phyloP scores from a whole-genome alignment of 352 stramenopile species.

The Globisporangium okanoganense region DNA sequence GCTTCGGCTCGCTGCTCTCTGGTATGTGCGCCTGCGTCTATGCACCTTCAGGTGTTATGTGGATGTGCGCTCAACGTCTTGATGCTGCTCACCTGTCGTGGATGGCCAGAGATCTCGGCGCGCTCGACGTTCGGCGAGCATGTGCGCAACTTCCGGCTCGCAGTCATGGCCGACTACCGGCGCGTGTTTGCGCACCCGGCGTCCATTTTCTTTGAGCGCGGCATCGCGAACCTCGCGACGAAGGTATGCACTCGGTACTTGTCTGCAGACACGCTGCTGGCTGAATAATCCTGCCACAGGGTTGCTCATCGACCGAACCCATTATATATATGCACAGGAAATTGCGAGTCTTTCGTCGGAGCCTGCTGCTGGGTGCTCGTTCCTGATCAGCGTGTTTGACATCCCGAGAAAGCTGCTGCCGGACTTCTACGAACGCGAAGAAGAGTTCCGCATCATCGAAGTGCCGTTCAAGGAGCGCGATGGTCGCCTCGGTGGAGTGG shows the following conservation, averaged over 20 bases:
- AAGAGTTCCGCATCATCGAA: constrained; percentile 85
- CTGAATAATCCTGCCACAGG: no score
- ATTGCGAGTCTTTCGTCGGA: constrained; percentile 87
- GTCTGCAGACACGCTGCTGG: no score
- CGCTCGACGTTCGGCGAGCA: constrained; percentile 85
- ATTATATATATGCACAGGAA: constrained; percentile 39
- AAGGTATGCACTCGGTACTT: no score
- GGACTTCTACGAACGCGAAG: constrained; percentile 81
- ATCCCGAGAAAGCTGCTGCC: constrained; percentile 48
- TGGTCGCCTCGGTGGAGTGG: constrained; percentile 23
- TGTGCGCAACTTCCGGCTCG: constrained; percentile 88
- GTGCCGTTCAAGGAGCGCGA: constrained; percentile 74
- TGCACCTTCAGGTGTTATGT: no score
- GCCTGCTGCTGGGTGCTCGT: constrained; percentile 39
- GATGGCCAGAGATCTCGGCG: constrained; percentile 55
- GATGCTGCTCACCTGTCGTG: not conserved
- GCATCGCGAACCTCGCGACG: constrained; percentile 86
- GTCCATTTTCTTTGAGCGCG: constrained; percentile 92
- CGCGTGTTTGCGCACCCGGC: constrained; percentile 90
- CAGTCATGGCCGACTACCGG: constrained; percentile 75
- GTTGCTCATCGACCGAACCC: not conserved
- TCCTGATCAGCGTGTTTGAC: constrained; percentile 75
- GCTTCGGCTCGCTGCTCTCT: constrained; percentile 90
- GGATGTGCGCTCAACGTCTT: not conserved
- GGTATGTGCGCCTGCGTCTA: constrained; percentile 22